Evolutionary conservation across 345 rosid genomes (phyloP).

Genomic region (Eutrema japonicum): DNA sequence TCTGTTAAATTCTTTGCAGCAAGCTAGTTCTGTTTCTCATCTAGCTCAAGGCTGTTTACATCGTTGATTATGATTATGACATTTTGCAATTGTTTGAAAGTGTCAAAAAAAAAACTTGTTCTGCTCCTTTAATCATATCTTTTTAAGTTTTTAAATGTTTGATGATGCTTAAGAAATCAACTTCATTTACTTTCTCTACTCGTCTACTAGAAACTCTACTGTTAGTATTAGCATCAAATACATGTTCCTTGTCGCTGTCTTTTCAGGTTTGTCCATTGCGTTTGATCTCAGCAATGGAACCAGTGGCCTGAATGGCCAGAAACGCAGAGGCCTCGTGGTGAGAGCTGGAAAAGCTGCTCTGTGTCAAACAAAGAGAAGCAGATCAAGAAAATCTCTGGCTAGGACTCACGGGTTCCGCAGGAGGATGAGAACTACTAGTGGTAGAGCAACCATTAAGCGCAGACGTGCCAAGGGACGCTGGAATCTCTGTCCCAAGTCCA

Average conservation of each 20-base stretch:
- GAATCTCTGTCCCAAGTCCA: constrained; percentile 90
- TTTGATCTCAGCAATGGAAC: constrained; percentile 51
- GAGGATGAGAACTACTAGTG: constrained; percentile 88
- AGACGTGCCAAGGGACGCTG: constrained; percentile 89
- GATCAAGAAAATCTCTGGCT: constrained; percentile 91
- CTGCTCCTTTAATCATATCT: neutral
- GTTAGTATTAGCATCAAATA: neutral
- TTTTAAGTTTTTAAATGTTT: neutral
- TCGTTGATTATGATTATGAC: too few relatives aligned
- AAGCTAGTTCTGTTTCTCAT: neutral
- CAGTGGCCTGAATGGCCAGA: constrained; percentile 45
- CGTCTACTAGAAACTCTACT: neutral
- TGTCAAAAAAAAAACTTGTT: neutral
- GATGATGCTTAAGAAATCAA: neutral
- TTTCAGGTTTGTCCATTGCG: constrained; percentile 71
- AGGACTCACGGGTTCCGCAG: constrained; percentile 90
- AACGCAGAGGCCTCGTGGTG: constrained; percentile 68
- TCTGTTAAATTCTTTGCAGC: neutral
- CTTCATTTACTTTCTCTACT: neutral
- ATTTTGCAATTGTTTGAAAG: neutral
- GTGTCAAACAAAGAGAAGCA: constrained; percentile 87
- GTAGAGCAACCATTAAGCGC: constrained; percentile 83
- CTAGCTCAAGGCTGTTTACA: neutral
- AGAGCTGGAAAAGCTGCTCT: constrained; percentile 90
- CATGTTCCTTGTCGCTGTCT: neutral